Evolutionary conservation across 768 basidiomycete genomes (phyloP).

Genomic region (Tulasnella sp.): DNA sequence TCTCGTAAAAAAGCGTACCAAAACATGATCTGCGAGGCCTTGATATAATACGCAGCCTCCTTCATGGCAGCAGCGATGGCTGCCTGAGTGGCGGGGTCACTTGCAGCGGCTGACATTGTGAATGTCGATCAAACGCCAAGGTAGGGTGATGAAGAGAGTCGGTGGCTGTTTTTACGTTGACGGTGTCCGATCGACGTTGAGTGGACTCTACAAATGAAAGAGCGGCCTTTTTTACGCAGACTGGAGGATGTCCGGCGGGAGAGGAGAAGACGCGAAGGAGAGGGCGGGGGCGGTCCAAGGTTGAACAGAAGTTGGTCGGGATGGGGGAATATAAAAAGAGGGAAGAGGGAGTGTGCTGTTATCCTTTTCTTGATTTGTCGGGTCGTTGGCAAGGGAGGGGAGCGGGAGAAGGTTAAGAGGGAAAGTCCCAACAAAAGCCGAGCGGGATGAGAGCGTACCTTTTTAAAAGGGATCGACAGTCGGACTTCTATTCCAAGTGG

Average conservation of each 20-base stretch:
- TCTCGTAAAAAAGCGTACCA: neutral
- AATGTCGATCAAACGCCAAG: neutral
- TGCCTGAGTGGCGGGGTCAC: neutral
- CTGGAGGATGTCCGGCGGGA: neutral
- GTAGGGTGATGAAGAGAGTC: neutral
- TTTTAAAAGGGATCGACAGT: neutral
- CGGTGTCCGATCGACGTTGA: neutral
- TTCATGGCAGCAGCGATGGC: neutral
- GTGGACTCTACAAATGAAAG: neutral
- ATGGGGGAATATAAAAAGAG: neutral
- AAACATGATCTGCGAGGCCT: neutral
- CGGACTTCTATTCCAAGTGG: neutral
- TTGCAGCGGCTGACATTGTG: neutral
- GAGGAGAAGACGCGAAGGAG: neutral
- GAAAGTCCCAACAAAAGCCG: neutral
- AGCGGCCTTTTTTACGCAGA: neutral
- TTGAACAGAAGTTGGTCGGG: neutral
- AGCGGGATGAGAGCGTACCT: neutral
- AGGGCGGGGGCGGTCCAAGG: neutral
- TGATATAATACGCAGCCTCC: conserved; percentile 1
- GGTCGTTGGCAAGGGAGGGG: neutral
- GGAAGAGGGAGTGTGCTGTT: neutral
- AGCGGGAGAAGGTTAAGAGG: neutral
- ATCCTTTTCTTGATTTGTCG: neutral
- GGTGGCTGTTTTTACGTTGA: neutral